phyloP scores from a whole-genome alignment of 164 flowering plant species.

The Vitis rotundifolia region DNA sequence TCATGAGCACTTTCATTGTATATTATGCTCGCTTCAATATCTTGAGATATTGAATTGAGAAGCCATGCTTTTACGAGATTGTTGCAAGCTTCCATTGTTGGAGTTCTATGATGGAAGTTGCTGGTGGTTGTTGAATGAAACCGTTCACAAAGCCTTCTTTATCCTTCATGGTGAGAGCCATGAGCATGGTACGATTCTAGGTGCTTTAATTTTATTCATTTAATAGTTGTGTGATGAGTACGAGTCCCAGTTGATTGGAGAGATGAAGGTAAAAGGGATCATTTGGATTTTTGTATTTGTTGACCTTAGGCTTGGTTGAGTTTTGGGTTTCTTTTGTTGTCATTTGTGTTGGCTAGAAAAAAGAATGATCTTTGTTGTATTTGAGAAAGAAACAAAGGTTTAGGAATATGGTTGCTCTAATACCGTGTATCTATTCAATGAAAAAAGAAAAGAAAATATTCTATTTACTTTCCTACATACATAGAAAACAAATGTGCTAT shows the following conservation, averaged over 20 bases:
- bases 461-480: not conserved
- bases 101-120: not conserved
- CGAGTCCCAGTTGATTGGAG: slow-evolving; percentile 10
- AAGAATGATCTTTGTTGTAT: not conserved
- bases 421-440: not conserved
- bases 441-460: not conserved
- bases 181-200: slow-evolving; percentile 10
- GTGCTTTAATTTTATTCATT: slow-evolving; percentile 9
- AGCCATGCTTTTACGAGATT: slow-evolving; percentile 5
- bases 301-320: slow-evolving; percentile 1
- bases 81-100: slow-evolving; percentile 17
- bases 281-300: slow-evolving; percentile 4
- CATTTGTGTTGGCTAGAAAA: slow-evolving; percentile 3
- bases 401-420: not conserved
- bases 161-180: slow-evolving; percentile 1
- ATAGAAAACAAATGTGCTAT: too few species aligned
- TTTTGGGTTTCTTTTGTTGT: not conserved
- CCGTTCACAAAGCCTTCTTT: slow-evolving; percentile 1
- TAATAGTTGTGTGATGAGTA: slow-evolving; percentile 7
- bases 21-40: not conserved
- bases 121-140: slow-evolving; percentile 4
- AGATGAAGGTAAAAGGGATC: slow-evolving; percentile 13
- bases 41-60: not conserved
- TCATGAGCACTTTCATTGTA: not conserved
- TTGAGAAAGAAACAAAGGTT: not conserved